Conservation (phyloP, 805 yeast species). For the Metschnikowia santaceciliae region DNA sequence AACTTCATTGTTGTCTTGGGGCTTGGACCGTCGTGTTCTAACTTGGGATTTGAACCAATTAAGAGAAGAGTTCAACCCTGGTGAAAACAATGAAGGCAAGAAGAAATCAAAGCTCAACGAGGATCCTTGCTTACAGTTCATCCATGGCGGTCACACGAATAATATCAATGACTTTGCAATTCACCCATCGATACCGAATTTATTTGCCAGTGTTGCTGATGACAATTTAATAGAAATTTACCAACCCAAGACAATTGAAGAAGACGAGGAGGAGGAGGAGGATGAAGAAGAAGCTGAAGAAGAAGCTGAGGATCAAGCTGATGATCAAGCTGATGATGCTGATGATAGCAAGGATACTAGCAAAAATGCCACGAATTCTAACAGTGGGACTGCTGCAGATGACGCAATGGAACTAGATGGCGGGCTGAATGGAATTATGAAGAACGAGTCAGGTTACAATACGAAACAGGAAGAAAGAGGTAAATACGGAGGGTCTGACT, state of each 20-base stretch:
- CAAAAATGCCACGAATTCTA: neutral
- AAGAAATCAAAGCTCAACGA: slow-evolving; percentile 50
- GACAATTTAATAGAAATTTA: slow-evolving; percentile 75
- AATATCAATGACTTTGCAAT: slow-evolving; percentile 64
- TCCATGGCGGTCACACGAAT: slow-evolving; percentile 85
- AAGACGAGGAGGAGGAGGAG: slow-evolving; percentile 24
- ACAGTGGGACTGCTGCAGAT: neutral
- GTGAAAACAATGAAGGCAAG: slow-evolving; percentile 35
- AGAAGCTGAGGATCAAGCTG: slow-evolving; percentile 1
- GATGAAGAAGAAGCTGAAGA: slow-evolving; percentile 16
- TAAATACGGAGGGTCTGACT: neutral
- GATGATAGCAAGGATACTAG: slow-evolving; percentile 1
- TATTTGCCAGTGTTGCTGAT: slow-evolving; percentile 67
- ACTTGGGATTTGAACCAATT: slow-evolving; percentile 69
- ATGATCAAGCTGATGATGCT: slow-evolving; percentile 1
- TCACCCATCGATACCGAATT: slow-evolving; percentile 56
- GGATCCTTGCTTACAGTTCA: slow-evolving; percentile 73
- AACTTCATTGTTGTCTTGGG: slow-evolving; percentile 52
- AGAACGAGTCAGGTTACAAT: neutral
- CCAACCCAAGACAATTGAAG: slow-evolving; percentile 51
- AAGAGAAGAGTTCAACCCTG: slow-evolving; percentile 46
- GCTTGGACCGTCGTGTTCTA: slow-evolving; percentile 64
- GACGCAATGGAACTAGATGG: slow-evolving; percentile 1
- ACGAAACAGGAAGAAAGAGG: neutral
- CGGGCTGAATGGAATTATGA: neutral